phyloP scores from a whole-genome alignment of 2,329 filamentous ascomycete genomes.

The Aureobasidium subglaciale region DNA sequence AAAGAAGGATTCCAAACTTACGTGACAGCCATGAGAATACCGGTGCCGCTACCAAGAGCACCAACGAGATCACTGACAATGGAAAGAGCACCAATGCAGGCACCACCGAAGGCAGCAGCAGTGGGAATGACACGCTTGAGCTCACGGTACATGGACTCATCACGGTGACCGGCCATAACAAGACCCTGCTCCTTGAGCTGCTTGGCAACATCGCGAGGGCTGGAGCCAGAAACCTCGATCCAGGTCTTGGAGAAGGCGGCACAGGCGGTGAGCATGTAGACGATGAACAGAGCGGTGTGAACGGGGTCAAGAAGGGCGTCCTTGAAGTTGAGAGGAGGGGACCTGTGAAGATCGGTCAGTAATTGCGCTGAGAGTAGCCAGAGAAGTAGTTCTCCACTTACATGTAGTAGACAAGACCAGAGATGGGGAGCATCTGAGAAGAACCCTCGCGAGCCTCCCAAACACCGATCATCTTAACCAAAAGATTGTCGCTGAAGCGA shows the following conservation, averaged over 20 bases:
- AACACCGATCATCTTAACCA: conserved; percentile 93
- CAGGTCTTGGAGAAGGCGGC: conserved; percentile 99
- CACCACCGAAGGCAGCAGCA: conserved; percentile 94
- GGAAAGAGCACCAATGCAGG: conserved; percentile 95
- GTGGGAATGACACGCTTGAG: conserved; percentile 98
- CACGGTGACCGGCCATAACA: conserved; percentile 98
- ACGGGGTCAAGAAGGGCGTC: conserved; percentile 95
- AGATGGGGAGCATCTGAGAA: conserved; percentile 86
- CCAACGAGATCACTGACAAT: conserved; percentile 93
- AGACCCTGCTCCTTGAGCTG: conserved; percentile 99
- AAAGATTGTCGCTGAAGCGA: conserved; percentile 96
- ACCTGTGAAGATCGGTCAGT: conserved; percentile 1
- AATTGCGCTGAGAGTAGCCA: neutral
- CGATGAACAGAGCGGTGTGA: conserved; percentile 90
- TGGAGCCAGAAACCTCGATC: conserved; percentile 98
- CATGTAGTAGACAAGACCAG: conserved; percentile 99
- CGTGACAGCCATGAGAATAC: conserved; percentile 97
- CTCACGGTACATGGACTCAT: conserved; percentile 99
- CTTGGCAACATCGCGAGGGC: conserved; percentile 96
- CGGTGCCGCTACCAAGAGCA: conserved; percentile 90
- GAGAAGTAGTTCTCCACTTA: conserved; percentile 39
- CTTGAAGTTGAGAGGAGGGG: conserved; percentile 88
- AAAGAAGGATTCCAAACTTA: conserved; percentile 48
- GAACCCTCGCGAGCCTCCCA: conserved; percentile 98
- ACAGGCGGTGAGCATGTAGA: conserved; percentile 96